Evolutionary conservation across 1,284 basidiomycete genomes (phyloP).

Genomic region (Apiotrichum veenhuisii): DNA sequence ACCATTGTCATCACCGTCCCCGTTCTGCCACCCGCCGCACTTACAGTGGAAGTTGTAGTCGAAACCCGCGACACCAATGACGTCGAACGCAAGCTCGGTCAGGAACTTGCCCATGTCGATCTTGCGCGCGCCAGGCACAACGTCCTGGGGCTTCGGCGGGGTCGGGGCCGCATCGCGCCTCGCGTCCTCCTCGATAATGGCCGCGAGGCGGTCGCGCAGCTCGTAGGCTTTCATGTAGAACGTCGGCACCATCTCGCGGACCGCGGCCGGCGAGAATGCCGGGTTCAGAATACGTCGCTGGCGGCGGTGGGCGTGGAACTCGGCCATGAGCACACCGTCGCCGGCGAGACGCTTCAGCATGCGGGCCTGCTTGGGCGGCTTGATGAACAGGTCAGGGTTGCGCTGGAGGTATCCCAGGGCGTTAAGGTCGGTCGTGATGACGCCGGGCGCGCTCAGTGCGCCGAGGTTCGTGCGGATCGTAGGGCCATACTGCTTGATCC

Average conservation of each 20-base stretch:
- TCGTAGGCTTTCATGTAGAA: conserved; percentile 62
- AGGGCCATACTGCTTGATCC: conserved; percentile 21
- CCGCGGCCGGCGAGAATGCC: conserved; percentile 42
- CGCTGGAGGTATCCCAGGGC: conserved; percentile 62
- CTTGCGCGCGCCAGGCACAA: conserved; percentile 16
- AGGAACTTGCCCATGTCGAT: conserved; percentile 15
- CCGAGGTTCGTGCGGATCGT: conserved; percentile 17
- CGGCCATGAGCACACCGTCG: conserved; percentile 41
- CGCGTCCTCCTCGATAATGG: conserved; percentile 7
- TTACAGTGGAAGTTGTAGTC: conserved; percentile 55
- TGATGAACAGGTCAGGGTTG: conserved; percentile 62
- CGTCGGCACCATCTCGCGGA: conserved; percentile 51
- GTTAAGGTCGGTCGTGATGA: conserved; percentile 58
- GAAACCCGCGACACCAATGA: conserved; percentile 65
- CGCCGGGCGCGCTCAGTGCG: conserved; percentile 3
- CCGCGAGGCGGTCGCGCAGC: conserved; percentile 47
- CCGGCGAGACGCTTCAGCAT: conserved; percentile 52
- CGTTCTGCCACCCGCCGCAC: neutral
- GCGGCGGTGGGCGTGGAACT: conserved; percentile 55
- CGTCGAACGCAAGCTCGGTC: conserved; percentile 59
- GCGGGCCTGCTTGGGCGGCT: conserved; percentile 60
- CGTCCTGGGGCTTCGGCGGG: conserved; percentile 12
- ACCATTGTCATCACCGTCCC: too few relatives aligned
- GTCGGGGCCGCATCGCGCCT: conserved; percentile 2
- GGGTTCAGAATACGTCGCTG: conserved; percentile 52